phyloP scores from a whole-genome alignment of 78 protist genomes.

The Mantamonas sphyraenae region DNA sequence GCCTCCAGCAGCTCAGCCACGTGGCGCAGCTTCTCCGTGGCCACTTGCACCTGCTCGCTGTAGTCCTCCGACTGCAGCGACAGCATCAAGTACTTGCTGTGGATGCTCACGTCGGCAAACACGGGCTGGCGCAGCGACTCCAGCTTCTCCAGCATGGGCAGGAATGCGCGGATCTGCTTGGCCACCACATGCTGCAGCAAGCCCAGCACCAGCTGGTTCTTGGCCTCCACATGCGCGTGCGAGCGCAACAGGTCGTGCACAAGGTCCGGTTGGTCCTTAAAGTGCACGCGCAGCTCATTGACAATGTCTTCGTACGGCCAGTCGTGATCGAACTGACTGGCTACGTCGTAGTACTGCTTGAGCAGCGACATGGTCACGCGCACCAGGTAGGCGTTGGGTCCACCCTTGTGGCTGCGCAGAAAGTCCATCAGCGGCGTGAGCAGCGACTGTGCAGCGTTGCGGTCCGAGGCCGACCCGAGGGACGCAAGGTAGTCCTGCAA shows the following conservation, averaged over 20 bases:
- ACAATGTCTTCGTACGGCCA: slow-evolving; percentile 4
- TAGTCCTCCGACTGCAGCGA: too few species aligned
- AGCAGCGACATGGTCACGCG: not conserved
- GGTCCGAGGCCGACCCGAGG: too few species aligned
- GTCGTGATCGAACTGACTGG: slow-evolving; percentile 2
- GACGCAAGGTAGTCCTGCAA: too few species aligned
- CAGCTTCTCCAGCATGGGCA: not conserved
- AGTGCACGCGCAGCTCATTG: not conserved
- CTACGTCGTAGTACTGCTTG: slow-evolving; percentile 19
- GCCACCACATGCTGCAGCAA: not conserved
- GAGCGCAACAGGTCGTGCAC: not conserved
- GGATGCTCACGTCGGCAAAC: slow-evolving; percentile 22
- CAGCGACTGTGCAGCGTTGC: too few species aligned
- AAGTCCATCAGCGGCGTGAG: not conserved
- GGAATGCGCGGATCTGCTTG: not conserved
- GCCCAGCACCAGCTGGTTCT: slow-evolving; percentile 5
- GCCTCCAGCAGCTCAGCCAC: not conserved
- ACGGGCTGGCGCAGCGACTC: not conserved
- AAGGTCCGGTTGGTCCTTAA: not conserved
- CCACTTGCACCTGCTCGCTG: too few species aligned
- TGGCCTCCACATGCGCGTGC: slow-evolving; percentile 11
- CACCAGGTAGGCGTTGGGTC: not conserved
- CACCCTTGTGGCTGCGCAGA: not conserved
- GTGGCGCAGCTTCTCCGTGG: too few species aligned
- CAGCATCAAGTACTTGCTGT: slow-evolving; percentile 26